Percentiles rank a stretch among this genome's conserved stretches.
These are phyloP conservation scores for Talaromyces funiculosus DNA, from an alignment of 2,329 filamentous ascomycete species.

Conservation along the genomic window DNA sequence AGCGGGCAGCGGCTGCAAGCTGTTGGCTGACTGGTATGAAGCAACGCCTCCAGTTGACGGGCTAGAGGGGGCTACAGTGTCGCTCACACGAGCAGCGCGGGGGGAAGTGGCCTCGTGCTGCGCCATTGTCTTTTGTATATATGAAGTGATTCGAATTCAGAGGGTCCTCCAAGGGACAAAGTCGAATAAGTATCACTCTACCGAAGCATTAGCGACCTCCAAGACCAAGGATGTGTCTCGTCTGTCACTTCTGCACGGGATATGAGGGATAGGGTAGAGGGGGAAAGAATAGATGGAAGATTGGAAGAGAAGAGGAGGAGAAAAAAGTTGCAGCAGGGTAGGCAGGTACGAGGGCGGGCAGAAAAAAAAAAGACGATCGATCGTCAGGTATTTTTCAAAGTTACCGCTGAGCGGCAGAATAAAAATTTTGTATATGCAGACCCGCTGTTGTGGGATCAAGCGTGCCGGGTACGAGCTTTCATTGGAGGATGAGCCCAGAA, in stretches of 20 bases:
- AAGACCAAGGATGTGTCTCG: constrained; percentile 20
- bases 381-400: not conserved
- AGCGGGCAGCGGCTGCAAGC: constrained; percentile 28
- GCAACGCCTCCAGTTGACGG: constrained; percentile 38
- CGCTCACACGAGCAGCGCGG: constrained; percentile 18
- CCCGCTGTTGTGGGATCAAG: constrained; percentile 5
- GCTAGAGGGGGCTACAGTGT: constrained; percentile 28
- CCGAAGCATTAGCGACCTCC: constrained; percentile 34
- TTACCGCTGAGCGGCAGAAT: constrained; percentile 11
- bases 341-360: constrained; percentile 15
- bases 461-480: constrained; percentile 17
- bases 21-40: constrained; percentile 29
- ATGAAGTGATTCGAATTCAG: constrained; percentile 1
- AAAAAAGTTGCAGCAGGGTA: constrained; percentile 1
- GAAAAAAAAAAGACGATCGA: constrained; percentile 9
- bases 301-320: constrained; percentile 17
- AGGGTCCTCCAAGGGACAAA: constrained; percentile 37
- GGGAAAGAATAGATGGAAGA: not conserved
- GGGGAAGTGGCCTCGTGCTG: constrained; percentile 18
- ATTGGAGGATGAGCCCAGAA: constrained; percentile 18
- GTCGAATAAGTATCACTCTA: constrained; percentile 27
- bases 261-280: constrained; percentile 18
- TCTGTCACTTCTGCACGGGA: constrained; percentile 26
- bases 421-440: constrained; percentile 23
- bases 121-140: constrained; percentile 7